A percentile compares a stretch with the other conserved stretches of the same genome.
phyloP scores from a whole-genome alignment of 2,329 filamentous ascomycete genomes.

The Alternaria postmessia region DNA sequence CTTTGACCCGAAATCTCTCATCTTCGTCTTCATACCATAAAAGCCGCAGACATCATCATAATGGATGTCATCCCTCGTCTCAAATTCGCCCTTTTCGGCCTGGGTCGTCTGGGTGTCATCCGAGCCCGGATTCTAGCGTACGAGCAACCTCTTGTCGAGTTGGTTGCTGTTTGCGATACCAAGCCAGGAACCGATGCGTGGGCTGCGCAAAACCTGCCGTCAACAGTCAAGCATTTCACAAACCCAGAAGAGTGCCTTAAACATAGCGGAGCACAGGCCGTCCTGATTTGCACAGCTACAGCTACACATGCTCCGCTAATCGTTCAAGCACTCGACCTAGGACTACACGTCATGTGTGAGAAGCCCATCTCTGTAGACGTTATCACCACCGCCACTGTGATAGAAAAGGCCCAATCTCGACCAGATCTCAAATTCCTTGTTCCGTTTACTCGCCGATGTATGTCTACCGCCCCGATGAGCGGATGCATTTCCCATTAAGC shows the following conservation, averaged over 20 bases:
- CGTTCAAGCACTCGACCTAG: slow-evolving; percentile 2
- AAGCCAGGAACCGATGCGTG: too few relatives aligned
- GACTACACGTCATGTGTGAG: slow-evolving; percentile 17
- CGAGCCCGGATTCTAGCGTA: neutral
- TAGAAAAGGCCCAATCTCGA: slow-evolving; percentile 2
- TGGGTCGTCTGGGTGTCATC: neutral
- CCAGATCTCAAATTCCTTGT: slow-evolving; percentile 13
- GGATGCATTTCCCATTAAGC: neutral
- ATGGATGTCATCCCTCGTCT: neutral
- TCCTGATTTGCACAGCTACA: too few relatives aligned
- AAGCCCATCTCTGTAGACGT: slow-evolving; percentile 17
- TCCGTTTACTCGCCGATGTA: slow-evolving; percentile 1
- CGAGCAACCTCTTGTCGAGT: neutral
- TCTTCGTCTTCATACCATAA: neutral
- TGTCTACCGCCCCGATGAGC: neutral
- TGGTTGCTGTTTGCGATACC: too few relatives aligned
- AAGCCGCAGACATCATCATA: neutral
- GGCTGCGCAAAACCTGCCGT: too few relatives aligned
- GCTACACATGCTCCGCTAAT: neutral
- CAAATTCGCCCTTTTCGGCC: neutral
- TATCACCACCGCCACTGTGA: slow-evolving; percentile 4
- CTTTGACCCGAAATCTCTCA: neutral
- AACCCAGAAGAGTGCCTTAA: too few relatives aligned
- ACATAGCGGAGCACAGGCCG: too few relatives aligned
- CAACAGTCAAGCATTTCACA: neutral